Evolutionary conservation across 495 filamentous ascomycete species (phyloP), one percentile per base, ranked within the genome.

Genomic region (Penicillium herquei): DNA sequence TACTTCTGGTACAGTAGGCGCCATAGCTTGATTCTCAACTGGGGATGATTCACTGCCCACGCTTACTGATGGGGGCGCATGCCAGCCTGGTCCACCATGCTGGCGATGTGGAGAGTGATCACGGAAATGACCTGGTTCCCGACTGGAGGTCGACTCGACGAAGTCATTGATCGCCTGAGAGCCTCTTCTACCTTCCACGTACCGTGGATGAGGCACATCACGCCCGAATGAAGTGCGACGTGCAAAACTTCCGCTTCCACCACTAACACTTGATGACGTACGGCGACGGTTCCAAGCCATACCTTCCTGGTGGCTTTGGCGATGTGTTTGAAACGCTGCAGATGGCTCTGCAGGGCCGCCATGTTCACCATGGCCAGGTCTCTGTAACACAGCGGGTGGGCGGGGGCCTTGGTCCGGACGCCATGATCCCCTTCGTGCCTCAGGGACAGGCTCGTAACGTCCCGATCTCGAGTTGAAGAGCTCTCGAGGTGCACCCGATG

Each of bases 391-490:
- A 30, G 91, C 80, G 18, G 91, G 89, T 55, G 92, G 84, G 32
- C 89, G 82, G 49, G 84, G 80, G 47, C 80, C 81, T 46, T 75
- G 75, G 44, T 94, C 89, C 45, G 81, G 81, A 44, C 87, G 80
- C 45, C 84, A 75, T n/a, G 85, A 81, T 18, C 82, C 82, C 57
- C 90, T 82, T 39, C 90, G 87, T 21, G 75, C 79, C 53, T 95
- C 89, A 40, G 81, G 76, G 7, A 91, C 95, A 6, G 95, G 92
- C 63, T 99, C 94, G 62, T 96, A 95, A 40, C 91, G 87, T 18
- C 95, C 94, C 43, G 91, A 96, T 39, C 95, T 87, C 9, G 94
- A 96, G 69, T 98, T 96, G 70, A 84, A 99, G 0, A 99, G 80
- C 67, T 97, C 91, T 55, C 87, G 79, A 52, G 84, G 84, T 31